A percentile compares a stretch with the other conserved stretches of the same genome.
phyloP scores from a whole-genome alignment of 495 filamentous ascomycete species.

The Penicillium canariense region DNA sequence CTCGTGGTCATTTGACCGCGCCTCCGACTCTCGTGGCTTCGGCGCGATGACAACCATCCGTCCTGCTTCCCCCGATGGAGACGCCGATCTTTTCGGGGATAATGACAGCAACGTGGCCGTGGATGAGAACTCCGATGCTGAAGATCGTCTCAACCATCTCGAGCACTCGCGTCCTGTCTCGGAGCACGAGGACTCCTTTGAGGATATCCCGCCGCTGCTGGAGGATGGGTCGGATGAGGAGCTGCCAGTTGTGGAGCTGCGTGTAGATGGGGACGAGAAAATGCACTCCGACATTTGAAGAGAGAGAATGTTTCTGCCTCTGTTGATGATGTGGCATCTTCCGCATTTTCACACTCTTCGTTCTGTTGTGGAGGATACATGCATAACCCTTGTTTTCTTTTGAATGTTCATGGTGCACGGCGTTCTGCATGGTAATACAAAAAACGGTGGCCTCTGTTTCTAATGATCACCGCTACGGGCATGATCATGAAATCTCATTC shows the following conservation, averaged over 20 bases:
- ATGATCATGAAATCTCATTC: not conserved
- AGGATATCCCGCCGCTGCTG: constrained; percentile 34
- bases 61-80: constrained; percentile 15
- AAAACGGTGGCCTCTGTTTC: constrained; percentile 5
- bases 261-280: constrained; percentile 39
- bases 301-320: too few relatives aligned
- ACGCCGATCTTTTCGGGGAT: constrained; percentile 39
- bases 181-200: constrained; percentile 33
- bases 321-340: too few relatives aligned
- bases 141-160: constrained; percentile 33
- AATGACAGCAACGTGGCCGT: constrained; percentile 46
- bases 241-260: constrained; percentile 46
- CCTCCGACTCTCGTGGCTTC: not conserved
- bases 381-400: not conserved
- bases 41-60: not conserved
- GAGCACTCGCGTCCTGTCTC: constrained; percentile 21
- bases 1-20: constrained; percentile 11
- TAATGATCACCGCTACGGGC: not conserved
- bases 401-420: constrained; percentile 9
- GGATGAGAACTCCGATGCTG: constrained; percentile 41
- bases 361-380: not conserved
- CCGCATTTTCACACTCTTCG: not conserved
- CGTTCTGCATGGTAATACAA: constrained; percentile 16
- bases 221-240: constrained; percentile 42
- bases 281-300: constrained; percentile 25